Conservation (phyloP, 495 filamentous ascomycete species). For the Daldinia decipiens region DNA sequence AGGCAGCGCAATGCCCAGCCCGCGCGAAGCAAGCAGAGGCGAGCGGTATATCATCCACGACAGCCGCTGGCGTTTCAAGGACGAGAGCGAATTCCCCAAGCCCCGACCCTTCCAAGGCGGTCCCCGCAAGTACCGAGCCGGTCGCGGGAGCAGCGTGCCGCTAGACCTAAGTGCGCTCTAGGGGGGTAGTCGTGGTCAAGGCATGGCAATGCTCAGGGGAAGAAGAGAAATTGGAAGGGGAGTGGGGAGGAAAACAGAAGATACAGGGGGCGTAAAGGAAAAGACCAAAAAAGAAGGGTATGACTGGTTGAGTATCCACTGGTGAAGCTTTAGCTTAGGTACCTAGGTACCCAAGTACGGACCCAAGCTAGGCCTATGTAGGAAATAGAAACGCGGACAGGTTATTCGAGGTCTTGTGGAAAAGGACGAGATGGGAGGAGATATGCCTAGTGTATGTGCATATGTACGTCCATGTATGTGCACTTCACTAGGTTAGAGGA, state of each 20-base stretch:
- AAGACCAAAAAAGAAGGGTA: conserved; percentile 1
- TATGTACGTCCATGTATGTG: neutral
- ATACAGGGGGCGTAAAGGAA: neutral
- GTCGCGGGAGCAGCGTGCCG: conserved; percentile 92
- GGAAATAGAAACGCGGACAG: neutral
- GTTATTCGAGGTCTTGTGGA: neutral
- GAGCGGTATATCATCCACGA: conserved; percentile 76
- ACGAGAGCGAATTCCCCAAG: conserved; percentile 83
- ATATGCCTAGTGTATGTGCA: neutral
- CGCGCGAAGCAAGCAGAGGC: conserved; percentile 52
- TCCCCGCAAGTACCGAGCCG: conserved; percentile 83
- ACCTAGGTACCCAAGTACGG: neutral
- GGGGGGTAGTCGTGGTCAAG: conserved; percentile 15
- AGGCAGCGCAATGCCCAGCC: conserved; percentile 45
- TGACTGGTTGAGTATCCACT: neutral
- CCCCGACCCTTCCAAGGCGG: conserved; percentile 80
- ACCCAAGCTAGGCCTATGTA: neutral
- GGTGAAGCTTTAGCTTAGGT: neutral
- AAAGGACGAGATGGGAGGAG: neutral
- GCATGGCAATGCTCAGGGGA: neutral
- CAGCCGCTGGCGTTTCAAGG: conserved; percentile 84
- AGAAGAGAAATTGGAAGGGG: neutral
- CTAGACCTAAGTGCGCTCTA: conserved; percentile 74
- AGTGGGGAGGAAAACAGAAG: neutral
- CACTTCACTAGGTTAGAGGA: neutral